A percentile compares a stretch with the other conserved stretches of the same genome.
Evolutionary conservation across 306 rosid species (phyloP).

Genomic region (Prunus padus): DNA sequence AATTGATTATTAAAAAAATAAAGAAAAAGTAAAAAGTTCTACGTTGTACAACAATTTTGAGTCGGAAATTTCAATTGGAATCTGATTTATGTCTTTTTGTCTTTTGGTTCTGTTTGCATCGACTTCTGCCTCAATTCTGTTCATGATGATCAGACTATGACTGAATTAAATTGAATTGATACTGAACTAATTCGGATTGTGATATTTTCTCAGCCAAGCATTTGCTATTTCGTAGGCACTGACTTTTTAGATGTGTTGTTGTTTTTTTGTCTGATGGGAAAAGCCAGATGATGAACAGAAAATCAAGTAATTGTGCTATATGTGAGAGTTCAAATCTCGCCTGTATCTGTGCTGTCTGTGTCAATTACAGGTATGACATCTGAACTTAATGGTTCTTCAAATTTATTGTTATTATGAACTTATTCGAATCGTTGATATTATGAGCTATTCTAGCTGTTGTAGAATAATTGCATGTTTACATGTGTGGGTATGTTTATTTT

Average conservation of each 20-base stretch:
- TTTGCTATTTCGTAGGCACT: not conserved
- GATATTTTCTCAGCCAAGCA: not conserved
- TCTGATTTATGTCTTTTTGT: not conserved
- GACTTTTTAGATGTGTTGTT: not conserved
- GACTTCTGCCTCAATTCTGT: not conserved
- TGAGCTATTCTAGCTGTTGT: not conserved
- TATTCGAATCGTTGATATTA: not conserved
- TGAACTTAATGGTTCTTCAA: not conserved
- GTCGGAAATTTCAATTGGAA: not conserved
- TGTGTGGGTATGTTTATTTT: not conserved
- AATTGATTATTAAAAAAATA: not conserved
- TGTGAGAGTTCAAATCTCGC: conserved; percentile 80
- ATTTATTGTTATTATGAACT: not conserved
- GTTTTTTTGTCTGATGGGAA: conserved; percentile 4
- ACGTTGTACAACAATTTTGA: not conserved
- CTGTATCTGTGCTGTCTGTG: conserved; percentile 74
- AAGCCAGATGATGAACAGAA: conserved; percentile 54
- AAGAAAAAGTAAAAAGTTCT: not conserved
- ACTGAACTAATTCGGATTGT: not conserved
- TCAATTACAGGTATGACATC: conserved; percentile 62
- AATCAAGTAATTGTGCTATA: conserved; percentile 58
- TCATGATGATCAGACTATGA: not conserved
- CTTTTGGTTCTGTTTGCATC: not conserved
- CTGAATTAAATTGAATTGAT: not conserved
- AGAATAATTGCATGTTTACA: not conserved